Conservation (phyloP, 2,329 filamentous ascomycete species). For the Penicillium sp. region DNA sequence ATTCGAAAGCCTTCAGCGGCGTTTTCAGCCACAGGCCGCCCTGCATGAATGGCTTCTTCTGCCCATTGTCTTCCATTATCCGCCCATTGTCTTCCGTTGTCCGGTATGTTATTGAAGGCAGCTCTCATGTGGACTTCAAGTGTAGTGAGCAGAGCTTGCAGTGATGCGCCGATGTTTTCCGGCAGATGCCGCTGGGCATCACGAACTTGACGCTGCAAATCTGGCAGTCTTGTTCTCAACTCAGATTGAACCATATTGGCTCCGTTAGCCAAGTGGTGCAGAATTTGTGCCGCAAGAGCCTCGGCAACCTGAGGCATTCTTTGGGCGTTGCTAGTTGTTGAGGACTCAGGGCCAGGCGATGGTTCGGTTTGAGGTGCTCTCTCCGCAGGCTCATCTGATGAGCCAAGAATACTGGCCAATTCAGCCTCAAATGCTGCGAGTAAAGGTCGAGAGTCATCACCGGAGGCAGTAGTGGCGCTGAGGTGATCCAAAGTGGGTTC, state of each 20-base stretch:
- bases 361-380: conserved; percentile 11
- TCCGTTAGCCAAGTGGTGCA: conserved; percentile 35
- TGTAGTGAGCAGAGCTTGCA: conserved; percentile 36
- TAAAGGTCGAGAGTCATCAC: conserved; percentile 30
- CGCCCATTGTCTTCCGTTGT: conserved; percentile 35
- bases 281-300: conserved; percentile 31
- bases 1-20: conserved; percentile 39
- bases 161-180: conserved; percentile 34
- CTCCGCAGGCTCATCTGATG: conserved; percentile 14
- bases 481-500: neutral
- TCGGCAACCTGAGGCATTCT: conserved; percentile 27
- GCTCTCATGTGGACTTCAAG: conserved; percentile 40
- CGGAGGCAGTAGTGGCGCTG: conserved; percentile 10
- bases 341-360: conserved; percentile 9
- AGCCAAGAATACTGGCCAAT: conserved; percentile 35
- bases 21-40: conserved; percentile 38
- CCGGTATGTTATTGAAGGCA: conserved; percentile 39
- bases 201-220: conserved; percentile 38
- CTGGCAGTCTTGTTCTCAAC: conserved; percentile 36
- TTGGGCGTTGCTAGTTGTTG: conserved; percentile 10
- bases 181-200: conserved; percentile 38
- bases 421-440: conserved; percentile 43
- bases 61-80: conserved; percentile 35
- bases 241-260: conserved; percentile 39
- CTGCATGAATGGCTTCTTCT: conserved; percentile 34